Conservation (phyloP, 352 stramenopile species). For the Paralagenidium karlingii region DNA sequence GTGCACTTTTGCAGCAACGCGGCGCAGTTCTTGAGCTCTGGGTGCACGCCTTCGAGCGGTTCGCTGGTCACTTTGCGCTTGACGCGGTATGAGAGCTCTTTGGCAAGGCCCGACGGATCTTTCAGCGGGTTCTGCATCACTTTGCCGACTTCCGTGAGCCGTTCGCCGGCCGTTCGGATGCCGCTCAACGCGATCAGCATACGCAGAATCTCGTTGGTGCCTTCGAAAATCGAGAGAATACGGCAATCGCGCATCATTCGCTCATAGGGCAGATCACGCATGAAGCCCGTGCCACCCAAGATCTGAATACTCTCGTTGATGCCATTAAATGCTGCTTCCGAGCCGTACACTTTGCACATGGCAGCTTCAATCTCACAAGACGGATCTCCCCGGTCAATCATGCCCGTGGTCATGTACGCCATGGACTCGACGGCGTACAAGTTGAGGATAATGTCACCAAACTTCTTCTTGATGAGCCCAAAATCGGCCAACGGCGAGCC, state of each 20-base stretch:
- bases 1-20: slow-evolving; percentile 60
- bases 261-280: slow-evolving; percentile 88
- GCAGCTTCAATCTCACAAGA: slow-evolving; percentile 81
- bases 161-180: slow-evolving; percentile 65
- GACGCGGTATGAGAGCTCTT: slow-evolving; percentile 66
- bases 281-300: slow-evolving; percentile 83
- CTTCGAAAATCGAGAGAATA: slow-evolving; percentile 87
- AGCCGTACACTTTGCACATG: slow-evolving; percentile 85
- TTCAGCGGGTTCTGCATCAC: slow-evolving; percentile 77
- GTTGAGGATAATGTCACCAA: slow-evolving; percentile 65
- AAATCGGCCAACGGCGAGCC: slow-evolving; percentile 57
- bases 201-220: slow-evolving; percentile 85
- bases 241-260: slow-evolving; percentile 85
- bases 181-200: slow-evolving; percentile 86
- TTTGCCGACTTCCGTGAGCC: slow-evolving; percentile 60
- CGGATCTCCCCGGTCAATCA: slow-evolving; percentile 78
- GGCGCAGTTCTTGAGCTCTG: slow-evolving; percentile 33
- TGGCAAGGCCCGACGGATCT: slow-evolving; percentile 44
- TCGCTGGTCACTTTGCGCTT: slow-evolving; percentile 70
- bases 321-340: slow-evolving; percentile 63
- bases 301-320: slow-evolving; percentile 86
- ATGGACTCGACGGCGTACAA: slow-evolving; percentile 82
- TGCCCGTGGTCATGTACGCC: slow-evolving; percentile 83
- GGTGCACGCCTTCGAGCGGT: slow-evolving; percentile 57
- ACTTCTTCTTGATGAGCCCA: slow-evolving; percentile 83